Evolutionary conservation across 2,329 filamentous ascomycete genomes (phyloP).

Genomic region (Stagonosporopsis cucurbitacearum): DNA sequence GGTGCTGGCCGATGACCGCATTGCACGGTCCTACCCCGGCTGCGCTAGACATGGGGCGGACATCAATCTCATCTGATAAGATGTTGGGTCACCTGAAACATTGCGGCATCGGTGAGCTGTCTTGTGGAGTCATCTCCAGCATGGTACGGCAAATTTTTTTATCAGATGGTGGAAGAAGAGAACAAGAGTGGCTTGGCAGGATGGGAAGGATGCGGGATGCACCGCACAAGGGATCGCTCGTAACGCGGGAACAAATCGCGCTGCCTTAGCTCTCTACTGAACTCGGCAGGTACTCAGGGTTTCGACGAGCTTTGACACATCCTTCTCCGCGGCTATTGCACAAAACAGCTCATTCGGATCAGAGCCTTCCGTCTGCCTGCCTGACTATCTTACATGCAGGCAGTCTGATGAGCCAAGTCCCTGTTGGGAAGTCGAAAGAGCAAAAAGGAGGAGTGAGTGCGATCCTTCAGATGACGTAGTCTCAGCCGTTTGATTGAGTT

Average conservation of each 20-base stretch:
- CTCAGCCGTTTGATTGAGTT: neutral
- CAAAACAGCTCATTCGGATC: neutral
- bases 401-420: neutral
- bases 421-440: neutral
- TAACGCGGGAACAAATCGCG: neutral
- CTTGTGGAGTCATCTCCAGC: constrained; percentile 1
- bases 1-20: constrained; percentile 22
- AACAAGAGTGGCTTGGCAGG: constrained; percentile 13
- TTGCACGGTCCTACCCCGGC: constrained; percentile 16
- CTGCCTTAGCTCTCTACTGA: neutral
- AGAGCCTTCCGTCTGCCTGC: neutral
- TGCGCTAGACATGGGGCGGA: constrained; percentile 13
- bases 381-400: neutral
- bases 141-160: constrained; percentile 25
- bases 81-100: constrained; percentile 11
- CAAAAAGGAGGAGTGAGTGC: neutral
- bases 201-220: constrained; percentile 18
- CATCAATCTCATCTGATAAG: constrained; percentile 40
- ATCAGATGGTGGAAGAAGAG: constrained; percentile 28
- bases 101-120: constrained; percentile 27
- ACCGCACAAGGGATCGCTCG: neutral
- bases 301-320: neutral
- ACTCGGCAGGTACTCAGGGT: neutral
- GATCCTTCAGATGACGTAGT: neutral
- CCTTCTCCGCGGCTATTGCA: neutral